Evolutionary conservation across 768 basidiomycete species (phyloP).

Genomic region (Lactarius trivialis): DNA sequence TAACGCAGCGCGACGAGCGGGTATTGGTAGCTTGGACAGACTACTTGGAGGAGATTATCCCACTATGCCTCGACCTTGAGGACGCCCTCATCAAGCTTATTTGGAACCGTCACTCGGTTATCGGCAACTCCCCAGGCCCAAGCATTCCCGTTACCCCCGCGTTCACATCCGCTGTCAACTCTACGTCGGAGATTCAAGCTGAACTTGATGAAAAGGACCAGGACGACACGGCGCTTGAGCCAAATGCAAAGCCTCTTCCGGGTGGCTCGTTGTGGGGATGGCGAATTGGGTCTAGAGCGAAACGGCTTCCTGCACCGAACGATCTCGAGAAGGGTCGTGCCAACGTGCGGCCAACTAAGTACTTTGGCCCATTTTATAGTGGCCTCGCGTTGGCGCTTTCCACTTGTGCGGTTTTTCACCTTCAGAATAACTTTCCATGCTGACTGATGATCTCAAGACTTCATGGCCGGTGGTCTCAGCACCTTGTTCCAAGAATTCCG

Average conservation of each 20-base stretch:
- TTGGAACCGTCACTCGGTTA: conserved; percentile 43
- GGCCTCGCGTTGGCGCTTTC: conserved; percentile 64
- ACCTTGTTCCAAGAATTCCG: conserved; percentile 60
- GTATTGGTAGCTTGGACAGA: conserved; percentile 84
- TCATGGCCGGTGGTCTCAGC: conserved; percentile 54
- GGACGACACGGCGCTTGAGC: background rate
- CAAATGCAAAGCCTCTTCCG: conserved; percentile 4
- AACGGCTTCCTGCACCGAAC: conserved; percentile 13
- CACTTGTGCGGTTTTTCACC: conserved; percentile 41
- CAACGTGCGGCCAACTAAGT: conserved; percentile 35
- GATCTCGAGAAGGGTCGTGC: conserved; percentile 50
- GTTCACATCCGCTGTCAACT: conserved; percentile 39
- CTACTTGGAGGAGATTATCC: conserved; percentile 72
- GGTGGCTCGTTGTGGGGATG: conserved; percentile 25
- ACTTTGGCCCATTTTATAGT: conserved; percentile 66
- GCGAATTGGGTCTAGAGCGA: conserved; percentile 29
- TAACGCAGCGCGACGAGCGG: conserved; percentile 65
- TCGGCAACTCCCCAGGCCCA: background rate
- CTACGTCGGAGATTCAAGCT: conserved; percentile 47
- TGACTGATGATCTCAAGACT: conserved; percentile 38
- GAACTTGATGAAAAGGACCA: conserved; percentile 47
- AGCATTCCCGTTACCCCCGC: conserved; percentile 35
- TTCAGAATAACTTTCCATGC: background rate
- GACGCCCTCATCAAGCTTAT: conserved; percentile 75
- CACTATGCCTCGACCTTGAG: conserved; percentile 63